These are phyloP conservation scores for Marasmius fiardii DNA, from an alignment of 1,284 basidiomycete species.

Conservation along the genomic window DNA sequence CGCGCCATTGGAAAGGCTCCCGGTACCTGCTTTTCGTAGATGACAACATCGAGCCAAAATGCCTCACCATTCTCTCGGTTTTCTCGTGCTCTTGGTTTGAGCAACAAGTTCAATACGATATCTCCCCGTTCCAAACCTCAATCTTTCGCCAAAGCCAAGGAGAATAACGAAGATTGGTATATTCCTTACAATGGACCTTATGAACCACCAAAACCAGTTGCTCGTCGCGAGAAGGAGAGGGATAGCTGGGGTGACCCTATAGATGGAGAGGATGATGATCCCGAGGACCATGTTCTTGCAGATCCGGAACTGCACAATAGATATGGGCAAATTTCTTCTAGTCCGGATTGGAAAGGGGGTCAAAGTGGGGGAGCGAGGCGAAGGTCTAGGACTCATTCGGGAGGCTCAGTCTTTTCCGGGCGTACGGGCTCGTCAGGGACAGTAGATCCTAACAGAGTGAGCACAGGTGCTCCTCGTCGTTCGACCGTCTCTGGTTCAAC, in stretches of 20 bases:
- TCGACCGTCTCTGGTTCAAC: conserved; percentile 26
- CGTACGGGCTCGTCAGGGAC: conserved; percentile 29
- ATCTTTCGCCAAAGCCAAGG: conserved; percentile 11
- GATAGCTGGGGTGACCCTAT: conserved; percentile 51
- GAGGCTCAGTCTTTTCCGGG: conserved; percentile 22
- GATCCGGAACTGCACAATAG: conserved; percentile 25
- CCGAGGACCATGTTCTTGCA: conserved; percentile 22
- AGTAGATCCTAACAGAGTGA: conserved; percentile 26
- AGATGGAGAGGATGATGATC: conserved; percentile 26
- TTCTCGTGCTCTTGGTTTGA: conserved; percentile 21
- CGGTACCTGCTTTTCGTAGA: conserved; percentile 1
- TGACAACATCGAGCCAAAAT: conserved; percentile 23
- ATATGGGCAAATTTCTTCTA: conserved; percentile 19
- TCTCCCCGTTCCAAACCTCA: conserved; percentile 19
- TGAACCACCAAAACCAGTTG: conserved; percentile 35
- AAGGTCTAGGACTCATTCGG: conserved; percentile 27
- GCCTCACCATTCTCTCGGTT: conserved; percentile 32
- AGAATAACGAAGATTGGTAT: conserved; percentile 51
- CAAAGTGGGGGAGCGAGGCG: conserved; percentile 12
- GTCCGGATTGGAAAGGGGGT: conserved; percentile 5
- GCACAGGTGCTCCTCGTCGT: conserved; percentile 22
- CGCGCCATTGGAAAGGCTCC: not conserved
- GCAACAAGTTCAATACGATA: conserved; percentile 18
- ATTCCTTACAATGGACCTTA: conserved; percentile 63
- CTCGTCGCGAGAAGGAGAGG: conserved; percentile 26